Base-by-base conservation (phyloP, 495 filamentous ascomycete species). In the Tuber calosporum region DNA sequence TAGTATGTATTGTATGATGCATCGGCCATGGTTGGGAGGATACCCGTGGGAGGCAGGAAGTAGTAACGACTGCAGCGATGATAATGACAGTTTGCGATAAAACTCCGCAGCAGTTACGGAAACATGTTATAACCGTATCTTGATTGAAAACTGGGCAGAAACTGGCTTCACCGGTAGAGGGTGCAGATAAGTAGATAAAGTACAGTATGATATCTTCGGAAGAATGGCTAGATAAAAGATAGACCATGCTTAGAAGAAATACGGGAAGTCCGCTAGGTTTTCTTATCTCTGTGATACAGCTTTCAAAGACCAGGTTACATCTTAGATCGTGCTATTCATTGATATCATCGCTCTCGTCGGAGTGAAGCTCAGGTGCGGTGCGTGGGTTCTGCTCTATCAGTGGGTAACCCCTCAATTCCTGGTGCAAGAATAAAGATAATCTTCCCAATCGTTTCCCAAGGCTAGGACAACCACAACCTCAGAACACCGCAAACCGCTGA, bases 261-360 rank as follows among this genome's bases (percentile, higher is more conserved):
- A 17, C 53, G 53, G 53, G 26, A 62, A 30, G 53, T 62, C 53
- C 17, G 6, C 11, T 2, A 30, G n/a, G n/a, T 30, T 62, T 62
- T 62, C 53, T 62, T 62, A 62, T 62, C 53, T 62, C 53, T 62
- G 53, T 30, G 53, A 62, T 62, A 62, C n/a, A 30, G 4, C 53
- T 30, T 62, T 30, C 15, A 73, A 68, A 41, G 69, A 72, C 71
- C 69, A 76, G 73, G 75, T 78, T 77, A 75, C 76, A 78, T 78
- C 70, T 77, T 77, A 70, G 74, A 77, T 78, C 76, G 74, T 78
- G 76, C 70, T 70, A 74, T 78, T 78, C 77, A 70, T 78, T 78
- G 74, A 77, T 78, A 78, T 53, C 76, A 78, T 78, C 76, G 74
- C 74, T 77, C 70, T 74, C 75, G 72, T 74, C 75, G 72, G 74